Evolutionary conservation across 345 rosid species (phyloP), one percentile per base, ranked within the genome.

Genomic region (Kandelia obovata): DNA sequence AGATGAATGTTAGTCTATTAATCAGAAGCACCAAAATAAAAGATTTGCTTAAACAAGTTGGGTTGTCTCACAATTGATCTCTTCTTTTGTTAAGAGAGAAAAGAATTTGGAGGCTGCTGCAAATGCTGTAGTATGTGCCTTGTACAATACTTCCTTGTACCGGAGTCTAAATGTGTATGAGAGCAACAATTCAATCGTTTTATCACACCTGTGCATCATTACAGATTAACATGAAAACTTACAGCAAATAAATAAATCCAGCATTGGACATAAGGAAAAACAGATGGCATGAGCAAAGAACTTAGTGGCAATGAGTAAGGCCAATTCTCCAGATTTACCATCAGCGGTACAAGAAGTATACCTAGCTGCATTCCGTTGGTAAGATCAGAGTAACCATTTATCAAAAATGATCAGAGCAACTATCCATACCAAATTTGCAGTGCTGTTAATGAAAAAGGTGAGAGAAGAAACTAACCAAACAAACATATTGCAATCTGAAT

Each of bases 101-200:
- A 81, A 79, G 70, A 82, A 73, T 75, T 87, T 94, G 58, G 90
- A 85, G 72, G 88, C 80, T 34, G 86, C 74, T 56, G 84, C 72
- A 78, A 79, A 83, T 67, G 89, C 84, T 49, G 82, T 80, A 1
- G 97, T 86, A 81, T 81, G 93, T 67, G 93, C 93, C 87, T 87
- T 94, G 60, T 89, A 77, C 37, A 89, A 80, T 37, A 86, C 85
- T 73, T 87, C 91, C 82, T 95, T 88, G 67, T 92, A 90, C 70
- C 91, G 77, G 75, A 82, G 83, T 77, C 82, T 83, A 70, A 92
- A 95, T 35, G 97, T 86, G 7, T 86, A 88, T 62, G 87, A 71
- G 49, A 88, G 86, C 82, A 88, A 83, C 72, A 84, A 68, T 27
- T 91, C 96, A 2, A 94, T 70, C 11, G 87, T 88, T 73, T 86